A percentile compares a stretch with the other conserved stretches of the same genome.
Conservation (phyloP, 441 rosid species). For the Erysimum pusillum region DNA sequence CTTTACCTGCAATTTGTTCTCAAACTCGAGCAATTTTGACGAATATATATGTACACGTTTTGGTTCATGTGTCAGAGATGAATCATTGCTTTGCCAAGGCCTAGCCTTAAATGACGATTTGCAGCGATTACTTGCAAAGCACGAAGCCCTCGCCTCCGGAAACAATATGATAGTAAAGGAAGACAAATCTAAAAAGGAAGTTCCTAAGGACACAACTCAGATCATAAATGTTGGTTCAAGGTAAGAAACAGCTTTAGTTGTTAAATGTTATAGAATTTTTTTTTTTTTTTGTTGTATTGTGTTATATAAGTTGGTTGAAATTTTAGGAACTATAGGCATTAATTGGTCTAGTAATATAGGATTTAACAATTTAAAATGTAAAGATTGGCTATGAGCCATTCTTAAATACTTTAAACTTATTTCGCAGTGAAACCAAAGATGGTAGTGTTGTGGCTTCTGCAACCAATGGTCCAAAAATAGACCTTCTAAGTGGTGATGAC, state of each 20-base stretch:
- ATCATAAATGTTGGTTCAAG: conserved; percentile 56
- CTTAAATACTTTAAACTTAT: not conserved
- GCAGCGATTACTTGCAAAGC: conserved; percentile 89
- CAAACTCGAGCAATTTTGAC: not conserved
- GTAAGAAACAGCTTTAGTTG: conserved; percentile 21
- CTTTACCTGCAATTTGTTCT: not conserved
- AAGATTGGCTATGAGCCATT: not conserved
- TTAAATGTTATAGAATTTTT: not conserved
- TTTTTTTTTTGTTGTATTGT: not conserved
- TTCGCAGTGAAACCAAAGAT: conserved; percentile 58
- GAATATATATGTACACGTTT: not conserved
- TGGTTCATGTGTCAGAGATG: conserved; percentile 68
- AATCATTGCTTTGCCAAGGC: conserved; percentile 92
- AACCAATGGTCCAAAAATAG: conserved; percentile 77
- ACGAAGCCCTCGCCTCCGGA: conserved; percentile 84
- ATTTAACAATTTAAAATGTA: not conserved
- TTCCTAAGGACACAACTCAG: conserved; percentile 48
- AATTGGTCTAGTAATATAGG: conserved; percentile 9
- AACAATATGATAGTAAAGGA: conserved; percentile 48
- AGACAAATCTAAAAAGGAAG: conserved; percentile 59
- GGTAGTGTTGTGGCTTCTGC: conserved; percentile 63
- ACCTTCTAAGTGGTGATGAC: conserved; percentile 82
- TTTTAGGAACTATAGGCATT: not conserved
- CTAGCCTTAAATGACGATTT: conserved; percentile 92
- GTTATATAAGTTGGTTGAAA: not conserved